Evolutionary conservation across 2,329 filamentous ascomycete species (phyloP).

Genomic region (Xylariaceae sp.): DNA sequence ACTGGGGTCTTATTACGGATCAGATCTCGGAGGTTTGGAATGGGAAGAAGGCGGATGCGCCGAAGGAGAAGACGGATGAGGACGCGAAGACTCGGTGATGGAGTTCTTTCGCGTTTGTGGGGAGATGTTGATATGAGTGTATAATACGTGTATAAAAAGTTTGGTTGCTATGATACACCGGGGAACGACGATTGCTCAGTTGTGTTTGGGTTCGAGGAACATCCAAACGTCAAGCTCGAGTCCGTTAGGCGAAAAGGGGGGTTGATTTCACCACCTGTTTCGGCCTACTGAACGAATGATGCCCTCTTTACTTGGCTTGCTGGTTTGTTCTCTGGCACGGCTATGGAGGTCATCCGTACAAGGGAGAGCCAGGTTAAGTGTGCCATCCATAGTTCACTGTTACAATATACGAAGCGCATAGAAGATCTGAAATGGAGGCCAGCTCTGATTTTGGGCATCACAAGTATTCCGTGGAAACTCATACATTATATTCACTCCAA

Average conservation of each 20-base stretch:
- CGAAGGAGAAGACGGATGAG: conserved; percentile 31
- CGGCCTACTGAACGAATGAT: background rate
- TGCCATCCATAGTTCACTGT: too few relatives aligned
- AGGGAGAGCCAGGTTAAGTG: too few relatives aligned
- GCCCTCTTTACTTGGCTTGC: too few relatives aligned
- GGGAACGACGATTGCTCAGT: conserved; percentile 6
- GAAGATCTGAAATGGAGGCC: too few relatives aligned
- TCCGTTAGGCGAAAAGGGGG: background rate
- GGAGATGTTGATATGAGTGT: conserved; percentile 13
- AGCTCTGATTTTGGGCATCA: too few relatives aligned
- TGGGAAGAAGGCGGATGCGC: conserved; percentile 20
- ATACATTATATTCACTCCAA: too few relatives aligned
- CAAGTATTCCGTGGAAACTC: too few relatives aligned
- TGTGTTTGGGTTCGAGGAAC: background rate
- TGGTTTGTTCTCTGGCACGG: too few relatives aligned
- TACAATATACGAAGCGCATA: too few relatives aligned
- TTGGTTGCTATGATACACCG: background rate
- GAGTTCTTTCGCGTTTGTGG: conserved; percentile 25
- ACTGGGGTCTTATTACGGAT: conserved; percentile 51
- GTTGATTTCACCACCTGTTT: background rate
- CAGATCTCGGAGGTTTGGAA: conserved; percentile 51
- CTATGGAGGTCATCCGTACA: too few relatives aligned
- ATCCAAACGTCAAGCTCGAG: too few relatives aligned
- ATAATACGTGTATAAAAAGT: conserved; percentile 6
- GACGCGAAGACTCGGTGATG: conserved; percentile 20